Conservation (phyloP, 148 eudicot species). For the Diospyros lotus region DNA sequence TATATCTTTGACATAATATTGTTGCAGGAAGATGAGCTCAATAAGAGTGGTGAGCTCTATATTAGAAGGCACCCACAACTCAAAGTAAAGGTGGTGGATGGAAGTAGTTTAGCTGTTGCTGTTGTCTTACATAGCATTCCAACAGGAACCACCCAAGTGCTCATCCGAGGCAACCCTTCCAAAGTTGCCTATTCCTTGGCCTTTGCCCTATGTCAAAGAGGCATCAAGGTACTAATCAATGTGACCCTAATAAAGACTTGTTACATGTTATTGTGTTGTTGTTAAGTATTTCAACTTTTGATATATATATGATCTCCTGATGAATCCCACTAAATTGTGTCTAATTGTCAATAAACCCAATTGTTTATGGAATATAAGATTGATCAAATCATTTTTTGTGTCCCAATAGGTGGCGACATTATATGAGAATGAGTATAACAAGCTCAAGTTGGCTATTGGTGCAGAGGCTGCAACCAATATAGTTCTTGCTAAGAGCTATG, state of each 20-base stretch:
- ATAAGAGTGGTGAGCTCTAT: constrained; percentile 30
- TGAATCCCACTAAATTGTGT: not conserved
- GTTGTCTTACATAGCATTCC: constrained; percentile 37
- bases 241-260: no score
- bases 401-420: constrained; percentile 29
- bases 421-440: constrained; percentile 34
- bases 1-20: not conserved
- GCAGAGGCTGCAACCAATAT: constrained; percentile 24
- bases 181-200: constrained; percentile 38
- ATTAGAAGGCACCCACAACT: constrained; percentile 33
- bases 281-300: not conserved
- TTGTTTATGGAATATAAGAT: not conserved
- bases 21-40: constrained; percentile 30
- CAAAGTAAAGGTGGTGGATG: constrained; percentile 55
- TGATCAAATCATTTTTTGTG: not conserved
- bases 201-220: constrained; percentile 37
- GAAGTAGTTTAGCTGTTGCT: constrained; percentile 48
- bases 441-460: constrained; percentile 28
- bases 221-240: constrained; percentile 25
- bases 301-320: no score
- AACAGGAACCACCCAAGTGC: constrained; percentile 33
- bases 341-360: not conserved
- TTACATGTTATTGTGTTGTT: not conserved
- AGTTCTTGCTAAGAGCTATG: constrained; percentile 24
- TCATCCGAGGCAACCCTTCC: constrained; percentile 25